A percentile compares a stretch with the other conserved stretches of the same genome.
phyloP scores from a whole-genome alignment of 148 eudicot genomes.

The Beta vulgaris region DNA sequence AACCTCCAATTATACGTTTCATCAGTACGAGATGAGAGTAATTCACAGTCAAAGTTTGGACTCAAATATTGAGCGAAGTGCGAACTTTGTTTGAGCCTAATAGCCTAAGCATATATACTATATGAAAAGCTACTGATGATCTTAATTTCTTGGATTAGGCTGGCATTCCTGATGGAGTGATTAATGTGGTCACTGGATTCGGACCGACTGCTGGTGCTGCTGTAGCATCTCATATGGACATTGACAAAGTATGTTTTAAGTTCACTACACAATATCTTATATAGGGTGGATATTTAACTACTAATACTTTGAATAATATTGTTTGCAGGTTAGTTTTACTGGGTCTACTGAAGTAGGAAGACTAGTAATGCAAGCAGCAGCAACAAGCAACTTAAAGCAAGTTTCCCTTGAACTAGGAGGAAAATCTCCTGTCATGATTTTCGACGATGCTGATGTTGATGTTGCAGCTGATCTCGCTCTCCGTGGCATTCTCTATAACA shows the following conservation, averaged over 20 bases:
- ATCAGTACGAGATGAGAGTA: no score
- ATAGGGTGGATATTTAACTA: background rate
- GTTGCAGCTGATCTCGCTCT: constrained; percentile 56
- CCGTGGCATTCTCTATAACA: constrained; percentile 50
- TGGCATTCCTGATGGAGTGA: constrained; percentile 82
- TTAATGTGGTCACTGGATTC: constrained; percentile 66
- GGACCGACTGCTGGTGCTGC: constrained; percentile 87
- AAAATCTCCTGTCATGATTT: constrained; percentile 75
- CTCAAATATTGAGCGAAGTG: no score
- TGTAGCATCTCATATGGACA: constrained; percentile 77
- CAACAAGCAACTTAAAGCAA: constrained; percentile 68
- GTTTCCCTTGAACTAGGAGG: constrained; percentile 87
- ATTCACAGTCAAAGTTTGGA: no score
- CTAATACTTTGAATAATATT: background rate
- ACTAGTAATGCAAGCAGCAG: constrained; percentile 73
- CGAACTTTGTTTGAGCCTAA: no score
- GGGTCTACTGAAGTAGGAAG: constrained; percentile 85
- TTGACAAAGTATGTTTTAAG: constrained; percentile 51
- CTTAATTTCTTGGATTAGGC: constrained; percentile 55
- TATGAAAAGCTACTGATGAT: no score
- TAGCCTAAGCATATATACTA: no score
- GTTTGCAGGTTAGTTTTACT: constrained; percentile 69
- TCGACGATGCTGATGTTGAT: constrained; percentile 80
- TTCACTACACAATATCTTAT: background rate
- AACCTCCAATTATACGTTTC: no score